phyloP scores from a whole-genome alignment of 768 basidiomycete genomes.

The Leccinum barrowsii region DNA sequence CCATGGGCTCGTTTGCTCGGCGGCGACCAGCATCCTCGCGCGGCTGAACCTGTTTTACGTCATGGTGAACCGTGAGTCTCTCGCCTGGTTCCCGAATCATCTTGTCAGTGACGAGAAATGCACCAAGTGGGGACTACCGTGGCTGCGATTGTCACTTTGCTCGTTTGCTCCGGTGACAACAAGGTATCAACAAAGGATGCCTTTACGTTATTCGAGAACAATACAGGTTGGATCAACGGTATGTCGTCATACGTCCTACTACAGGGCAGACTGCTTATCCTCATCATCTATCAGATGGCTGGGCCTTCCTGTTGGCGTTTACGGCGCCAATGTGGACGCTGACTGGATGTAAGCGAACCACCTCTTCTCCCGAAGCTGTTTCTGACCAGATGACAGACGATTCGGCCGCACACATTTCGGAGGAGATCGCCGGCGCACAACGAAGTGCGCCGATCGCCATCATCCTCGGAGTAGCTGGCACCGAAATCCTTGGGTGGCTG shows the following conservation, averaged over 20 bases:
- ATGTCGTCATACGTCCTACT: constrained; percentile 12
- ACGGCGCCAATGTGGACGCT: constrained; percentile 79
- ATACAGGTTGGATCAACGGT: constrained; percentile 66
- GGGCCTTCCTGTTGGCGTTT: constrained; percentile 72
- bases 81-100: background rate
- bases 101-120: background rate
- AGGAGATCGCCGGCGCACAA: constrained; percentile 65
- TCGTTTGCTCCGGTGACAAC: constrained; percentile 52
- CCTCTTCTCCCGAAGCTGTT: background rate
- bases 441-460: constrained; percentile 68
- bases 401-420: constrained; percentile 72
- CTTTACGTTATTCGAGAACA: constrained; percentile 68
- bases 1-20: constrained; percentile 71
- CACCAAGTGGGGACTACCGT: constrained; percentile 58
- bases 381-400: constrained; percentile 45
- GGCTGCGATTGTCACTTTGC: constrained; percentile 56
- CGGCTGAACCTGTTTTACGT: constrained; percentile 65
- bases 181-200: constrained; percentile 67
- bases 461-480: constrained; percentile 56
- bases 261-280: background rate
- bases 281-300: constrained; percentile 46
- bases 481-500: constrained; percentile 64
- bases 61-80: constrained; percentile 51
- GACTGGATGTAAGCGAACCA: constrained; percentile 57
- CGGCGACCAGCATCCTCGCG: constrained; percentile 54